Evolutionary conservation across 2,329 filamentous ascomycete genomes (phyloP), one percentile per base, ranked within the genome.

Genomic region (Monilinia aucupariae): DNA sequence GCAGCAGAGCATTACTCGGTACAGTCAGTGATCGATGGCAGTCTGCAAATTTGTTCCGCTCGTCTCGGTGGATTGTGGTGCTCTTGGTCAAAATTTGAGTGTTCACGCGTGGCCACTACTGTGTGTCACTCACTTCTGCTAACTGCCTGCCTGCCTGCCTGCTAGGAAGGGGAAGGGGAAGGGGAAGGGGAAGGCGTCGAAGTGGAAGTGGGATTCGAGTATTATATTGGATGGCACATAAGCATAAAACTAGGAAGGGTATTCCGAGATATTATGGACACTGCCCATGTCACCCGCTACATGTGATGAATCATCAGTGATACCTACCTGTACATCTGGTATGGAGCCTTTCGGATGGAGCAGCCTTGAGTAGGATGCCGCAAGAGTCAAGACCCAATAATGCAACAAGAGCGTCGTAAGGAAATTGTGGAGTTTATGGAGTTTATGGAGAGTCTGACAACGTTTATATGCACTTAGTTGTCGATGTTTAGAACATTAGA

Each of bases 371-470:
- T n/a, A 27, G 34, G 37, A 43, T 15, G 52, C 10, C 30, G 52
- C 37, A 37, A 43, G 52, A 55, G 22, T 39, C 25, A 15, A 43
- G 30, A 25, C 39, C 39, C 37, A 30, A 55, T 43, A 25, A 47
- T 22, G 34, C 27, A 20, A 22, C 25, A 43, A 22, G 20, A 32
- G 22, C 34, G 32, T 56, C 20, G 7, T 10, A 47, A 45, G 27
- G 27, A 41, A 47, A 51, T 32, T 51, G 22, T 52, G 10, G 32
- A 34, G n/a, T 47, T n/a, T n/a, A n/a, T n/a, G n/a, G n/a, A n/a
- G n/a, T n/a, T 13, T 56, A 47, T 56, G 41, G 54, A 47, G 41
- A 56, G 41, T 15, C 13, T 56, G 54, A 47, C 54, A 56, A 56
- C 54, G 27, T 34, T 47, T 22, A 34, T 56, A 56, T 56, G 41